These are phyloP conservation scores for Lipomyces yamadae DNA, from an alignment of 805 yeast genomes.

Conservation along the genomic window DNA sequence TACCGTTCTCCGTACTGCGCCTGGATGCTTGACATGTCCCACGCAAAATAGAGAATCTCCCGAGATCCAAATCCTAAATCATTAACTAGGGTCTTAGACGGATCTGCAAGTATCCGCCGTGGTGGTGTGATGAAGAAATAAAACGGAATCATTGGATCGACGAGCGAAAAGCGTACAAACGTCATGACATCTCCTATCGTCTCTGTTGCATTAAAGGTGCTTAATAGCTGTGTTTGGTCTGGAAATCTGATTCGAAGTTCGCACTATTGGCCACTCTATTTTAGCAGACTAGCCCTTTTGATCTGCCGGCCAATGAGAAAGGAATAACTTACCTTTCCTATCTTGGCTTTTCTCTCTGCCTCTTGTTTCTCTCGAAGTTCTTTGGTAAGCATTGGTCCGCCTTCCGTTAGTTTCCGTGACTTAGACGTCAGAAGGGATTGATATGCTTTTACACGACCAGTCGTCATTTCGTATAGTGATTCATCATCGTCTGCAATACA, in stretches of 20 bases:
- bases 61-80: slow-evolving; percentile 55
- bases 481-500: slow-evolving; percentile 34
- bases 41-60: slow-evolving; percentile 51
- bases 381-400: slow-evolving; percentile 52
- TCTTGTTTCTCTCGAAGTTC: slow-evolving; percentile 48
- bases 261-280: slow-evolving; percentile 40
- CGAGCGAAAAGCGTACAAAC: slow-evolving; percentile 44
- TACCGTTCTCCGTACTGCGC: slow-evolving; percentile 27
- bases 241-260: slow-evolving; percentile 62
- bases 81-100: slow-evolving; percentile 44
- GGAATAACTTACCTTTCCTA: slow-evolving; percentile 24
- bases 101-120: slow-evolving; percentile 45
- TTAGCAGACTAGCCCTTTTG: neutral
- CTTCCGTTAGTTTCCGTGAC: slow-evolving; percentile 36
- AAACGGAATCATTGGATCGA: slow-evolving; percentile 46
- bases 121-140: slow-evolving; percentile 58
- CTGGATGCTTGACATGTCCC: slow-evolving; percentile 40
- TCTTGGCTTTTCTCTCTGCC: slow-evolving; percentile 40
- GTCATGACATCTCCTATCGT: slow-evolving; percentile 48
- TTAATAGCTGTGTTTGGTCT: slow-evolving; percentile 58
- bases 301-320: neutral
- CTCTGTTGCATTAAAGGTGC: slow-evolving; percentile 54
- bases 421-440: slow-evolving; percentile 36
- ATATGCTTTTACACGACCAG: slow-evolving; percentile 36
- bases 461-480: slow-evolving; percentile 36